Evolutionary conservation across 2,329 filamentous ascomycete species (phyloP).

Genomic region (Hypocreales sp.): DNA sequence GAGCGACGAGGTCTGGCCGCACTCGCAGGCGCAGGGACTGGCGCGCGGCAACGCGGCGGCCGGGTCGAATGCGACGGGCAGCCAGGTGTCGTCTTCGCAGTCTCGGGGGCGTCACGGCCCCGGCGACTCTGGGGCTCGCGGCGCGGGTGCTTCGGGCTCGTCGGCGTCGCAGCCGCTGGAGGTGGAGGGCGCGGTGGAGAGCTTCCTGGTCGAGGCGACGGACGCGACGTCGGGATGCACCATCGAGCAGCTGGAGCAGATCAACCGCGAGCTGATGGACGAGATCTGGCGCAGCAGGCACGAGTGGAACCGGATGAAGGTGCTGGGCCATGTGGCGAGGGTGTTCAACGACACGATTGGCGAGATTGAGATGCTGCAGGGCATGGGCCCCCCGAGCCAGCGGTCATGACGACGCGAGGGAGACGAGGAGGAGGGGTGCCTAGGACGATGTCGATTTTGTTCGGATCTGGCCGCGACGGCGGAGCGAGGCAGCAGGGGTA

Average conservation of each 20-base stretch:
- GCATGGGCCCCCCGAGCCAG: constrained; percentile 27
- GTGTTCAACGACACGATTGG: constrained; percentile 63
- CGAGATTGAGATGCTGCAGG: constrained; percentile 47
- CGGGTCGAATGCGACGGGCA: constrained; percentile 13
- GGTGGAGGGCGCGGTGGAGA: constrained; percentile 32
- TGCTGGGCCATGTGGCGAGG: constrained; percentile 44
- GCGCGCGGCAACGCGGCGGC: constrained; percentile 18
- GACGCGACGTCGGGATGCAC: constrained; percentile 59
- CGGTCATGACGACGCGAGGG: constrained; percentile 6
- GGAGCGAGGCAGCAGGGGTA: too few relatives aligned
- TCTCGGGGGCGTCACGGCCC: constrained; percentile 8
- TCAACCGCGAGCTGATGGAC: constrained; percentile 83
- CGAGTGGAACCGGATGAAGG: constrained; percentile 71
- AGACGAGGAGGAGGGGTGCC: not conserved
- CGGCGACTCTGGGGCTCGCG: constrained; percentile 14
- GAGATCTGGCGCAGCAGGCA: constrained; percentile 66
- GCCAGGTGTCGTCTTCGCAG: constrained; percentile 24
- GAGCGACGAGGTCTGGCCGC: constrained; percentile 38
- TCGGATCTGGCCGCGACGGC: too few relatives aligned
- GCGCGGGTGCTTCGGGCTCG: constrained; percentile 16
- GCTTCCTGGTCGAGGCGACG: constrained; percentile 48
- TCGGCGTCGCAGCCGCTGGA: constrained; percentile 29
- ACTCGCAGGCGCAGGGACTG: constrained; percentile 42
- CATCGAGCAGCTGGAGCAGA: constrained; percentile 89
- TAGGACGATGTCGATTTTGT: too few relatives aligned